phyloP scores from a whole-genome alignment of 2,329 filamentous ascomycete genomes.

The Hysterium pulicare region DNA sequence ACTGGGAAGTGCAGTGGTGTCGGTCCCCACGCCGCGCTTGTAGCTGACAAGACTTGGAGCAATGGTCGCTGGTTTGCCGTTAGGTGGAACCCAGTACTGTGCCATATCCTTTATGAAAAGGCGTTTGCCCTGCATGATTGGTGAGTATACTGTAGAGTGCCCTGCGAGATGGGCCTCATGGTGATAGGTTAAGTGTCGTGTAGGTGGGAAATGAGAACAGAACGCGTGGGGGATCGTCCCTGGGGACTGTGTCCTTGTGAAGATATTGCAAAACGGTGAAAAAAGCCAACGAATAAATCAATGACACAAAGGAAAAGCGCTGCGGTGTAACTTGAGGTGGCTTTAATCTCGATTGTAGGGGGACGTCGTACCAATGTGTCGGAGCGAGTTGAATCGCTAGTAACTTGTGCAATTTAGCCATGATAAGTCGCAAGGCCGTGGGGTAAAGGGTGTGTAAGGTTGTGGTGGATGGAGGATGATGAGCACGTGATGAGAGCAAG shows the following conservation, averaged over 20 bases:
- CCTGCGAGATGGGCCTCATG: too few relatives aligned
- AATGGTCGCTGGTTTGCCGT: constrained; percentile 63
- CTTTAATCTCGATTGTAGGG: constrained; percentile 4
- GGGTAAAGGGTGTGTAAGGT: too few relatives aligned
- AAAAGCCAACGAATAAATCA: too few relatives aligned
- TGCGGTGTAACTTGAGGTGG: constrained; percentile 2
- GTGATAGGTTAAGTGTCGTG: background rate
- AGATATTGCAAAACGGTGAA: background rate
- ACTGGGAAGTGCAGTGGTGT: constrained; percentile 32
- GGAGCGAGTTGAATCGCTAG: constrained; percentile 14
- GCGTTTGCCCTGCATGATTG: constrained; percentile 67
- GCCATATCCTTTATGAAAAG: constrained; percentile 98
- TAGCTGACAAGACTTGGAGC: constrained; percentile 69
- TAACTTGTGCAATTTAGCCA: constrained; percentile 21
- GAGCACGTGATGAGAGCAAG: constrained; percentile 14
- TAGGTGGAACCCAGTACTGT: constrained; percentile 81
- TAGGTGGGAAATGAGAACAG: too few relatives aligned
- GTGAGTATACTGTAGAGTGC: constrained; percentile 18
- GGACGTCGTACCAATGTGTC: constrained; percentile 1
- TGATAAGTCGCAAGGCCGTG: constrained; percentile 15
- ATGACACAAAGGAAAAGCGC: background rate
- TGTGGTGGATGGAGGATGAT: background rate
- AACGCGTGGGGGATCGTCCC: too few relatives aligned
- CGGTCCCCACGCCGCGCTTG: constrained; percentile 60
- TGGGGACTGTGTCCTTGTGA: too few relatives aligned